These are phyloP conservation scores for Cyclotella cryptica DNA, from an alignment of 108 stramenopile species.

Conservation along the genomic window DNA sequence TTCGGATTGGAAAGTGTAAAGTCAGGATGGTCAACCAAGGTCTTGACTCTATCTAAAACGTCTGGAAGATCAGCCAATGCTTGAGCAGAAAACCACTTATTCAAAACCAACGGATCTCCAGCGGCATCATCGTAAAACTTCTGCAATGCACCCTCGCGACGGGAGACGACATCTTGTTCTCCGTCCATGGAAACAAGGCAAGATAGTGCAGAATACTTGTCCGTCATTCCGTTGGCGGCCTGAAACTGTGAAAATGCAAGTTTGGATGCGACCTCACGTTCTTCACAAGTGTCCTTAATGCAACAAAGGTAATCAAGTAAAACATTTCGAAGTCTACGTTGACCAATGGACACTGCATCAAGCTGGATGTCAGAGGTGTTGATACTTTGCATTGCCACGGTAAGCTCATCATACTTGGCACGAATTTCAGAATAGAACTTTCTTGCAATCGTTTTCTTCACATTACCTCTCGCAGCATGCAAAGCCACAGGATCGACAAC, in stretches of 20 bases:
- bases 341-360: conserved; percentile 50
- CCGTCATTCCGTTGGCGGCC: conserved; percentile 78
- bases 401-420: conserved; percentile 62
- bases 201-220: conserved; percentile 69
- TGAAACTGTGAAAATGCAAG: conserved; percentile 60
- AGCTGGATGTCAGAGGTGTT: conserved; percentile 32
- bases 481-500: conserved; percentile 61
- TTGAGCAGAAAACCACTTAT: conserved; percentile 72
- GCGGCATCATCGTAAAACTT: conserved; percentile 70
- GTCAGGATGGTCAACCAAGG: conserved; percentile 64
- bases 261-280: conserved; percentile 44
- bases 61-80: conserved; percentile 58
- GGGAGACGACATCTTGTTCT: conserved; percentile 37
- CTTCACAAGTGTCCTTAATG: conserved; percentile 55
- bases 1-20: conserved; percentile 87
- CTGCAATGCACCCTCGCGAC: conserved; percentile 48
- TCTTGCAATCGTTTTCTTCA: conserved; percentile 60
- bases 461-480: conserved; percentile 49
- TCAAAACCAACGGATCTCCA: conserved; percentile 58
- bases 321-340: conserved; percentile 68
- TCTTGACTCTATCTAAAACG: conserved; percentile 45
- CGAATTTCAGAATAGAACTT: conserved; percentile 41
- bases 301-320: conserved; percentile 63
- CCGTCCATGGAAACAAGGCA: conserved; percentile 60
- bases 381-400: conserved; percentile 40